These are phyloP conservation scores for Monosporozyma servazzii DNA, from an alignment of 805 yeast genomes.

Conservation along the genomic window DNA sequence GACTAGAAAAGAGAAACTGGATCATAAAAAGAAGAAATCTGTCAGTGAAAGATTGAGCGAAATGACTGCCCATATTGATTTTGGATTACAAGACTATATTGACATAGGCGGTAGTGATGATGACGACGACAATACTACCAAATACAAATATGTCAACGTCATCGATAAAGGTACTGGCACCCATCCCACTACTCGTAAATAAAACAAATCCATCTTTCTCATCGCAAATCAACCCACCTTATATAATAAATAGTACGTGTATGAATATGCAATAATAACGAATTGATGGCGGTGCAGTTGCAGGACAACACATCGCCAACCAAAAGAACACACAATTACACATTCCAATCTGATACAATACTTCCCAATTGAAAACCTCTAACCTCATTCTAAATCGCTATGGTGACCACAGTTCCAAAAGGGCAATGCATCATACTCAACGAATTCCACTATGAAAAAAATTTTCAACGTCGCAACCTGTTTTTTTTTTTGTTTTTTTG, in stretches of 20 bases:
- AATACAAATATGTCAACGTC: neutral
- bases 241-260: neutral
- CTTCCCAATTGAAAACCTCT: neutral
- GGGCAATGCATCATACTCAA: neutral
- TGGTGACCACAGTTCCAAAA: neutral
- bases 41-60: neutral
- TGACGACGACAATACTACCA: neutral
- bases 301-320: slow-evolving; percentile 1
- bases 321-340: neutral
- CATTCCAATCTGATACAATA: neutral
- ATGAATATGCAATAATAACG: neutral
- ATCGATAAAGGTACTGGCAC: neutral
- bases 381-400: neutral
- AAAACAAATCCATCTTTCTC: neutral
- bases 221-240: neutral
- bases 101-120: slow-evolving; percentile 3
- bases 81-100: slow-evolving; percentile 4
- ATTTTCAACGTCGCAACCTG: neutral
- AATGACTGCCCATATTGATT: neutral
- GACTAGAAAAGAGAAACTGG: neutral
- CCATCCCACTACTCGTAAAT: neutral
- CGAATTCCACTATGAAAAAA: neutral
- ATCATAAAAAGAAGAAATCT: neutral
- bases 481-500: neutral
- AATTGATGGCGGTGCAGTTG: neutral